A percentile compares a stretch with the other conserved stretches of the same genome.
phyloP scores from a whole-genome alignment of 352 stramenopile species.

The Plasmopara muralis region DNA sequence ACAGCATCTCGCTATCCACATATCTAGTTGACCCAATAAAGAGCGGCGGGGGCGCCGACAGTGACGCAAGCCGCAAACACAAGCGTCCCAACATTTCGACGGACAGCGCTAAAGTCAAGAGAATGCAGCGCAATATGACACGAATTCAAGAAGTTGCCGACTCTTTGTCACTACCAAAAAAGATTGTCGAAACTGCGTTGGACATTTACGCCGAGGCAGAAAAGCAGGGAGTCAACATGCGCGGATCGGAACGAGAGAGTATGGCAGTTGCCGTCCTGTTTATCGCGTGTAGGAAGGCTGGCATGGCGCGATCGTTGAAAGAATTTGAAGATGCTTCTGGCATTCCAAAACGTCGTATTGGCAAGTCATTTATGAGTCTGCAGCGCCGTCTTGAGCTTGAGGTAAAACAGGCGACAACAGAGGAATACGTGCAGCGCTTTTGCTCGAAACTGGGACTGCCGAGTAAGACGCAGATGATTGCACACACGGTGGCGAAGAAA shows the following conservation, averaged over 20 bases:
- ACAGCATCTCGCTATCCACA: constrained; percentile 56
- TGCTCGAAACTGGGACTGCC: constrained; percentile 66
- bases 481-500: constrained; percentile 69
- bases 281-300: constrained; percentile 62
- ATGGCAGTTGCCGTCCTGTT: constrained; percentile 63
- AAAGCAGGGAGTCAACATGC: constrained; percentile 55
- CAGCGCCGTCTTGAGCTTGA: constrained; percentile 49
- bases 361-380: constrained; percentile 73
- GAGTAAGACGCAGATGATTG: constrained; percentile 72
- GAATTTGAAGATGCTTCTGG: constrained; percentile 73
- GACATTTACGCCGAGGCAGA: constrained; percentile 68
- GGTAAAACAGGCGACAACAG: constrained; percentile 59
- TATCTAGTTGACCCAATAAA: constrained; percentile 61
- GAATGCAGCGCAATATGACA: constrained; percentile 64
- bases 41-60: constrained; percentile 16
- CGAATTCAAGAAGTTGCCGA: constrained; percentile 66
- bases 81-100: constrained; percentile 57
- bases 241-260: constrained; percentile 57
- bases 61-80: constrained; percentile 26
- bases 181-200: constrained; percentile 62
- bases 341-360: constrained; percentile 65
- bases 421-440: constrained; percentile 74
- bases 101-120: constrained; percentile 49
- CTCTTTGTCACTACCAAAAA: constrained; percentile 54
- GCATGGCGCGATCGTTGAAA: constrained; percentile 62